A percentile compares a stretch with the other conserved stretches of the same genome.
phyloP scores from a whole-genome alignment of 2,329 filamentous ascomycete genomes.

The Fusarium hainanense region DNA sequence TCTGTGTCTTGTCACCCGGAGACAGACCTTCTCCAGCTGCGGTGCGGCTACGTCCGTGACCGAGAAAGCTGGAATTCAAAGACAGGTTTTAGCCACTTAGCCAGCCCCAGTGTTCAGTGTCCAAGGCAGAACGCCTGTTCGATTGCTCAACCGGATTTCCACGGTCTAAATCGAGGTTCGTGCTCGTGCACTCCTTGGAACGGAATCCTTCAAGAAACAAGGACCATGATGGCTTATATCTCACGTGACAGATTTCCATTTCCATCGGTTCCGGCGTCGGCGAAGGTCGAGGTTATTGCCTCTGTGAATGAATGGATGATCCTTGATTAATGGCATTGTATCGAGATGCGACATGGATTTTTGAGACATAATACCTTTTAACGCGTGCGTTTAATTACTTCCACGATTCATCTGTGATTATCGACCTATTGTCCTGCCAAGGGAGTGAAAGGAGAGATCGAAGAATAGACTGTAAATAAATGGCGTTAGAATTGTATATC shows the following conservation, averaged over 20 bases:
- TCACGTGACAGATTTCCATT: constrained; percentile 10
- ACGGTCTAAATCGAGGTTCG: constrained; percentile 8
- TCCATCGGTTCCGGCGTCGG: not conserved
- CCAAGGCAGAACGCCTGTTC: constrained; percentile 7
- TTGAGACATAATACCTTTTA: not conserved
- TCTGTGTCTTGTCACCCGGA: constrained; percentile 7
- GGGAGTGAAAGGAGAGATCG: not conserved
- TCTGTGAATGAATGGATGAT: not conserved
- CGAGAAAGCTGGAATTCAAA: constrained; percentile 23
- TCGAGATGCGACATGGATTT: not conserved
- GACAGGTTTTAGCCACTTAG: constrained; percentile 4
- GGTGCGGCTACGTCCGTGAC: constrained; percentile 25
- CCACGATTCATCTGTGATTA: not conserved
- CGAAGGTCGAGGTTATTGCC: not conserved
- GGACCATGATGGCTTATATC: not conserved
- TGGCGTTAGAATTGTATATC: not conserved
- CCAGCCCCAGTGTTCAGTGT: constrained; percentile 6
- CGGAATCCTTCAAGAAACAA: constrained; percentile 1
- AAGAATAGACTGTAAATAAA: constrained; percentile 6
- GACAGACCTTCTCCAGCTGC: constrained; percentile 1
- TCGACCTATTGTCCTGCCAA: constrained; percentile 1
- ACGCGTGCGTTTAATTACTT: not conserved
- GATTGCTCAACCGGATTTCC: constrained; percentile 15
- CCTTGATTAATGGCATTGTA: not conserved
- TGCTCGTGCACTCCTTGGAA: constrained; percentile 1